Base-by-base conservation (phyloP, 225 moss, liverwort and hornwort genomes). In the Pseudoscleropodium purum region DNA sequence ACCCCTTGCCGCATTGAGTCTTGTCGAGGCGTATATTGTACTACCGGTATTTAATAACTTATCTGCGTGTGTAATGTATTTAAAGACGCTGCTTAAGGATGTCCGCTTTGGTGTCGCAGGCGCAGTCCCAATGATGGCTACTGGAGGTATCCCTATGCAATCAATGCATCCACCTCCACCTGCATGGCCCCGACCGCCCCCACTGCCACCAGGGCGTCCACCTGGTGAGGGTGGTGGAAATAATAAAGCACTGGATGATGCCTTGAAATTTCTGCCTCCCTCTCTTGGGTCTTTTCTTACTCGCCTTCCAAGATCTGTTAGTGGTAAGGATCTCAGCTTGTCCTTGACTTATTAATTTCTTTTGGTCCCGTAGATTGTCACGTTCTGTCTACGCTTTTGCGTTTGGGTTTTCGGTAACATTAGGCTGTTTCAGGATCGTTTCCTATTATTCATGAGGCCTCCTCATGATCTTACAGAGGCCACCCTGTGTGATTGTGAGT, bases 151-250 rank as follows among this genome's bases (percentile, higher is more conserved):
- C 37, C 92, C 94, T 60, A 85, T 96, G 91, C 96, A 95, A 82
- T 81, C 90, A 84, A 95, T 96, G 95, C 96, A 95, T 85, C 96
- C 95, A 82, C 94, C 94, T 79, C 94, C 94, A 56, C 95, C 93
- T 83, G 91, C 94, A 80, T 90, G 91, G 74, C 94, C 92, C 27
- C 91, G 99, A 52, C 96, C 97, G 37, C 97, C 96, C 92, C 97
- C 97, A 57, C 90, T 97, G 88, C 97, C 98, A 66, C 96, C 98
- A 88, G 97, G 98, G 75, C 97, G 98, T 54, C 95, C 96, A 75
- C 96, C 98, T 89, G 92, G 91, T 74, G 95, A 95, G 83, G 90
- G 90, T 57, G 91, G 93, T 92, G 94, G 91, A 87, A 88, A 91
- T 63, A 91, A 92, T 86, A 99, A 99, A 87, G 34, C 96, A 61